Percentiles rank a stretch among this genome's conserved stretches.
Evolutionary conservation across 208 protist genomes (phyloP).

Genomic region (Baffinella frigidus): DNA sequence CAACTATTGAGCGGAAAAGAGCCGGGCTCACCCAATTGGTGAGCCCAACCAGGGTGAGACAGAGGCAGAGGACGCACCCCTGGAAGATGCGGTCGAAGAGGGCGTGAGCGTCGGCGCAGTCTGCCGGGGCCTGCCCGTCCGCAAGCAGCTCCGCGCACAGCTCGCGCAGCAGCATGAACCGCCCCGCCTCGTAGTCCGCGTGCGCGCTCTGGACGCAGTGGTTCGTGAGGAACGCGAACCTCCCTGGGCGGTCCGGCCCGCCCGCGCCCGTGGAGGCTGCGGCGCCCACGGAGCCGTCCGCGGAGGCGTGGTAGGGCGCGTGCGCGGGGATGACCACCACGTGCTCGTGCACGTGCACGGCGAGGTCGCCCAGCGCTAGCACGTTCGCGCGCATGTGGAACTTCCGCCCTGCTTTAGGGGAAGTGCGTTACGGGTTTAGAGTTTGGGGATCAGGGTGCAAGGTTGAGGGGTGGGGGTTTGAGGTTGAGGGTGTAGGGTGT

Average conservation of each 20-base stretch:
- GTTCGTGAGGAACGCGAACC: constrained; percentile 25
- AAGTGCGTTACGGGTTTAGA: too few species aligned
- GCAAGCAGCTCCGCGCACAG: background rate
- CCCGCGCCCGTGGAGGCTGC: background rate
- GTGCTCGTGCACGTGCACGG: constrained; percentile 19
- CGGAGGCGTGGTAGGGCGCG: background rate
- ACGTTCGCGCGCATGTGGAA: constrained; percentile 2
- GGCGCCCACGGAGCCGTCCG: background rate
- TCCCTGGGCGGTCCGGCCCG: background rate
- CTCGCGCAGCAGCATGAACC: background rate
- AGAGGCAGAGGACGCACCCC: too few species aligned
- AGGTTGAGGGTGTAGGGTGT: too few species aligned
- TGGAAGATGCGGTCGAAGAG: too few species aligned
- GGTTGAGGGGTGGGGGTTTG: too few species aligned
- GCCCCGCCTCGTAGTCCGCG: background rate
- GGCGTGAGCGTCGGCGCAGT: too few species aligned
- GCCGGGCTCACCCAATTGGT: too few species aligned
- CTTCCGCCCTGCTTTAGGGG: too few species aligned
- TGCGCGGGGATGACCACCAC: constrained; percentile 11
- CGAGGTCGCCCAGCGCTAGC: constrained; percentile 4
- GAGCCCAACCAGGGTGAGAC: too few species aligned
- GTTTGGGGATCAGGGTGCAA: too few species aligned
- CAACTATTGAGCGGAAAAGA: too few species aligned
- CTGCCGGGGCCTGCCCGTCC: too few species aligned
- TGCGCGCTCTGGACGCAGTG: constrained; percentile 4